A percentile compares a stretch with the other conserved stretches of the same genome.
These are phyloP conservation scores for Ceratobasidium sp. DNA, from an alignment of 1,284 basidiomycete species.

Conservation along the genomic window DNA sequence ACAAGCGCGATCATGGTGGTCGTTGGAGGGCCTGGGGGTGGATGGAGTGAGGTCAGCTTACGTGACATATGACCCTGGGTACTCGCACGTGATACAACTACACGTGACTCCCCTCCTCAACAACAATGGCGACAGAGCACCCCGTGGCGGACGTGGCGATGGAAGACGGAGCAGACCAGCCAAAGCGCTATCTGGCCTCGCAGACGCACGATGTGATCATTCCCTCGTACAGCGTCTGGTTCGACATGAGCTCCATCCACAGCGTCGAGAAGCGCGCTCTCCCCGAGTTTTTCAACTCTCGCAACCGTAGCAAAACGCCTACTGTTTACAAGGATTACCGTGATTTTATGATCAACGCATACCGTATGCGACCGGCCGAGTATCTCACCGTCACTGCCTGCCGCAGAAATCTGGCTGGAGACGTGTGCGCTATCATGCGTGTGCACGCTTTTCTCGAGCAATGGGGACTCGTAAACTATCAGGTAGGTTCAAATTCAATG, in stretches of 20 bases:
- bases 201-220: constrained; percentile 98
- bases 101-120: constrained; percentile 25
- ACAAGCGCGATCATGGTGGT: constrained; percentile 41
- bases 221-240: constrained; percentile 98
- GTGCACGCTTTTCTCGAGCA: constrained; percentile 99
- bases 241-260: constrained; percentile 94
- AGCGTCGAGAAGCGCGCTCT: constrained; percentile 92
- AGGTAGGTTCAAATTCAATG: constrained; percentile 70
- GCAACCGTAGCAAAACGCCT: constrained; percentile 95
- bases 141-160: constrained; percentile 44
- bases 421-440: constrained; percentile 98
- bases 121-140: constrained; percentile 34
- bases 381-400: constrained; percentile 99
- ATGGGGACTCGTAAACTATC: constrained; percentile 99
- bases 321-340: constrained; percentile 99
- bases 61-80: not conserved
- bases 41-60: constrained; percentile 24
- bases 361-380: constrained; percentile 93
- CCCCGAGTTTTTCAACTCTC: constrained; percentile 98
- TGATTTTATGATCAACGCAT: constrained; percentile 99
- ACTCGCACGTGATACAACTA: not conserved
- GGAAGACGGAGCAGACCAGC: constrained; percentile 69
- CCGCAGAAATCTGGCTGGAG: constrained; percentile 94
- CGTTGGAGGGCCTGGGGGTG: not conserved
- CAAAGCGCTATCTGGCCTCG: constrained; percentile 93